Percentiles rank a stretch among this genome's conserved stretches.
Conservation (phyloP, 148 eudicot species). For the Chenopodium quinoa region DNA sequence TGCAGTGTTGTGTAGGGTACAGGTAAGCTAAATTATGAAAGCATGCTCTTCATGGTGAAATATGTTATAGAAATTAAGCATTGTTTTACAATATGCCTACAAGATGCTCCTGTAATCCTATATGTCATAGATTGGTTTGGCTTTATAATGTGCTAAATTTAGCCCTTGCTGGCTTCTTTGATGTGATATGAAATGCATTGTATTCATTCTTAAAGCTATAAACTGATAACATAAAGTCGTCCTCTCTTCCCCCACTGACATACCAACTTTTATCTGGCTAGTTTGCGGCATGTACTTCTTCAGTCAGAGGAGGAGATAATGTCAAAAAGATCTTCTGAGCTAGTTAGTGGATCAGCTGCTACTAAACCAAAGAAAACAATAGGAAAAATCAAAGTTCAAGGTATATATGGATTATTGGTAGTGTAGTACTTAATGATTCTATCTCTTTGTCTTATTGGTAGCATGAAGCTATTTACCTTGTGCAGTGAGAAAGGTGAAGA, state of each 20-base stretch:
- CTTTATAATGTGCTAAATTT: background rate
- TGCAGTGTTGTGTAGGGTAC: background rate
- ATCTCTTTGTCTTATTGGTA: background rate
- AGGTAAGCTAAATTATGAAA: background rate
- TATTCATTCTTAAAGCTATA: background rate
- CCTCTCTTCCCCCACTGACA: background rate
- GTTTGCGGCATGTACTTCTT: conserved; percentile 55
- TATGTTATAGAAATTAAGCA: background rate
- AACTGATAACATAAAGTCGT: background rate
- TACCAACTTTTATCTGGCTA: conserved; percentile 19
- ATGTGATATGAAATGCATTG: background rate
- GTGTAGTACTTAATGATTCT: background rate
- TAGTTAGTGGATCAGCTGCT: conserved; percentile 48
- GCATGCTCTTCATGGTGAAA: background rate
- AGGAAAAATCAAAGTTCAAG: conserved; percentile 74
- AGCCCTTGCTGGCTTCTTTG: background rate
- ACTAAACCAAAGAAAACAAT: conserved; percentile 53
- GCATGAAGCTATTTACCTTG: conserved; percentile 11
- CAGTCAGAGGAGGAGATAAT: conserved; percentile 69
- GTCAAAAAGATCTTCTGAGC: conserved; percentile 42
- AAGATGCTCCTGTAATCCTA: background rate
- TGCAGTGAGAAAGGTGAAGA: conserved; percentile 70
- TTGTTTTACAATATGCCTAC: background rate
- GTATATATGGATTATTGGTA: conserved; percentile 28
- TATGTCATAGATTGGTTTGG: conserved; percentile 8